Base-by-base conservation (phyloP, 306 rosid species). In the Aeschynomene evenia region DNA sequence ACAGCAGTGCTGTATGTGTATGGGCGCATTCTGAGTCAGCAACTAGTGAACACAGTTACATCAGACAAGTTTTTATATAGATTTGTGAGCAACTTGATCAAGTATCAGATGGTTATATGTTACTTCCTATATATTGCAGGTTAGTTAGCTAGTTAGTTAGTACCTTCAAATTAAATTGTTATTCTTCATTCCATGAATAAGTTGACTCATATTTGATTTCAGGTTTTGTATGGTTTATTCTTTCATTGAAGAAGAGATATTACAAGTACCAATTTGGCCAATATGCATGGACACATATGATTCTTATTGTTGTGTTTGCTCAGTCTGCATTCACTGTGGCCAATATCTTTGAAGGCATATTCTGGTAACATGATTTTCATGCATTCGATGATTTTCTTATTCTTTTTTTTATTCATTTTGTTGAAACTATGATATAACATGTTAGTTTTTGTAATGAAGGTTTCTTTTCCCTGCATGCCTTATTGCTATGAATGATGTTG, bases 221-320 rank as follows among this genome's bases (percentile, higher is more conserved):
- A 91, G 99, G 99, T 79, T 95, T 95, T 71, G 89, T 95, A 79
- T 89, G 97, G 97, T 95, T 95, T 84, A 94, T 95, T 81, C 94
- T 95, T 77, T 87, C 99, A 15, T 72, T 95, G 42, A 95, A 85
- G 86, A 89, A 88, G 88, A 91, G 84, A 86, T 89, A 79, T 80
- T 89, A 91, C 91, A 91, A 95, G 79, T 95, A 95, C 79, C 97
- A 94, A 72, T 94, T 94, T 85, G 96, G 97, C 71, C 97, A 94
- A 86, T 94, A 85, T 87, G 97, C 99, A 65, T 95, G 97, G 97
- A 95, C 97, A 33, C 97, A 95, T 81, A 95, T 95, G 99, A 95
- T 91, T 81, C 89, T 95, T 50, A 89, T 91, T 63, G 86, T 89
- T 22, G 97, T 95, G 84, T 94, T 94, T 72, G 78, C 96, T 4